phyloP scores from a whole-genome alignment of 306 rosid species.

The Dryas alaskensis region DNA sequence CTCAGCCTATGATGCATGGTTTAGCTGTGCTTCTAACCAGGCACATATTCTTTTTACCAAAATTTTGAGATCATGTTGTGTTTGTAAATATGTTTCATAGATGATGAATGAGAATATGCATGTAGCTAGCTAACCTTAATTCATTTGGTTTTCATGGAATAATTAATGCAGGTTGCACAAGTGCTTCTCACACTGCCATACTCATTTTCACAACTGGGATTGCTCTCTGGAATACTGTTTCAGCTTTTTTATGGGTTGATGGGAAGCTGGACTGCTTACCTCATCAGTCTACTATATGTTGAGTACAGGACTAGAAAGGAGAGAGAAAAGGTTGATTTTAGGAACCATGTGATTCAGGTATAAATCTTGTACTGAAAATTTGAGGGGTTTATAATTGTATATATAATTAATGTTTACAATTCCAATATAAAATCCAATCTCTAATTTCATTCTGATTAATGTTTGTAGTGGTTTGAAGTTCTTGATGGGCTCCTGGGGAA shows the following conservation, averaged over 20 bases:
- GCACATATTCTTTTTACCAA: slow-evolving; percentile 23
- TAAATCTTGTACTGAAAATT: neutral
- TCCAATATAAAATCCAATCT: neutral
- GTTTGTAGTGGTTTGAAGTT: slow-evolving; percentile 91
- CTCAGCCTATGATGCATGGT: slow-evolving; percentile 98
- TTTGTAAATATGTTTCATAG: neutral
- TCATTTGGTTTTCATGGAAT: slow-evolving; percentile 8
- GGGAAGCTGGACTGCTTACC: slow-evolving; percentile 99
- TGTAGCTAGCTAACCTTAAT: neutral
- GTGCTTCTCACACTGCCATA: slow-evolving; percentile 94
- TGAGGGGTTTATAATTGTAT: neutral
- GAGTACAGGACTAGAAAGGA: slow-evolving; percentile 98
- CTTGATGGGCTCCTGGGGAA: slow-evolving; percentile 94
- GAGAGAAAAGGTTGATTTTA: slow-evolving; percentile 91
- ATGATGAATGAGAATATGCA: neutral
- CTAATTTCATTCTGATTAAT: neutral
- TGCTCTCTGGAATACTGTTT: slow-evolving; percentile 84
- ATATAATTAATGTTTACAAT: neutral
- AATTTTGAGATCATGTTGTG: neutral
- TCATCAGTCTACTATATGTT: slow-evolving; percentile 83
- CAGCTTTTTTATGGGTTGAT: slow-evolving; percentile 90
- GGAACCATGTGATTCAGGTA: slow-evolving; percentile 95
- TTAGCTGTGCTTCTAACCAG: slow-evolving; percentile 97
- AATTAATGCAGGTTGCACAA: slow-evolving; percentile 80
- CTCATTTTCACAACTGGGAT: slow-evolving; percentile 94